Percentiles rank a stretch among this genome's conserved stretches.
Evolutionary conservation across 129 eudicot species (phyloP).

Genomic region (Pittosporum tobira): DNA sequence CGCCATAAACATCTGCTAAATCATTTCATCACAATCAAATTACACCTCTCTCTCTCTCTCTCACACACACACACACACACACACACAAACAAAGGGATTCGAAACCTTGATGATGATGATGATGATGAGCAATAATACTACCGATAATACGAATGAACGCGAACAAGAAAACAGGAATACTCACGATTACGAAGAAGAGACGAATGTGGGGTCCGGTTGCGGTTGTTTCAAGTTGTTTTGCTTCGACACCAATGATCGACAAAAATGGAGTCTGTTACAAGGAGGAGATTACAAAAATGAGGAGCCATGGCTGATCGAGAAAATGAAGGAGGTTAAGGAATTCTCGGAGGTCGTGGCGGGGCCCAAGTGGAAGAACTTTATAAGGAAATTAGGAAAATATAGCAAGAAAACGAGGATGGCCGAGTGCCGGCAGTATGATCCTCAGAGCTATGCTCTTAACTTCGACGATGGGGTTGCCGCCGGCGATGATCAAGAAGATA

Average conservation of each 20-base stretch:
- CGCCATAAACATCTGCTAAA: too few relatives aligned
- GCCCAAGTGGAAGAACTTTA: slow-evolving; percentile 87
- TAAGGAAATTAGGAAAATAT: slow-evolving; percentile 48
- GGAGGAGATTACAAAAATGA: slow-evolving; percentile 20
- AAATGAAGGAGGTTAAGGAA: slow-evolving; percentile 43
- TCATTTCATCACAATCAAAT: too few relatives aligned
- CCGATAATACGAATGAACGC: too few relatives aligned
- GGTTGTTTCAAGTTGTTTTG: not conserved
- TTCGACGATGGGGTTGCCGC: slow-evolving; percentile 39
- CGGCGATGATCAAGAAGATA: slow-evolving; percentile 27
- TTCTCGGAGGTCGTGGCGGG: slow-evolving; percentile 73
- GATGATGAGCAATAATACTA: too few relatives aligned
- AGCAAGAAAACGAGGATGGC: slow-evolving; percentile 27
- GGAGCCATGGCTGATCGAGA: slow-evolving; percentile 45
- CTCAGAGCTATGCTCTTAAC: slow-evolving; percentile 64
- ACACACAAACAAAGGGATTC: too few relatives aligned
- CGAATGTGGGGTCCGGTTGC: not conserved
- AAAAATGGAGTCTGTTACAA: not conserved
- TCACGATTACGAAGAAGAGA: not conserved
- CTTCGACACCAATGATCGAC: not conserved
- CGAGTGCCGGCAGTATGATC: slow-evolving; percentile 53
- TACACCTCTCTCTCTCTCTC: too few relatives aligned
- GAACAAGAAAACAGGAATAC: not conserved
- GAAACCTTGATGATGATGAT: too few relatives aligned
- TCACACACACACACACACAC: too few relatives aligned